Conservation (phyloP, 1,284 basidiomycete genomes). For the Rhodotorula mucilaginosa region DNA sequence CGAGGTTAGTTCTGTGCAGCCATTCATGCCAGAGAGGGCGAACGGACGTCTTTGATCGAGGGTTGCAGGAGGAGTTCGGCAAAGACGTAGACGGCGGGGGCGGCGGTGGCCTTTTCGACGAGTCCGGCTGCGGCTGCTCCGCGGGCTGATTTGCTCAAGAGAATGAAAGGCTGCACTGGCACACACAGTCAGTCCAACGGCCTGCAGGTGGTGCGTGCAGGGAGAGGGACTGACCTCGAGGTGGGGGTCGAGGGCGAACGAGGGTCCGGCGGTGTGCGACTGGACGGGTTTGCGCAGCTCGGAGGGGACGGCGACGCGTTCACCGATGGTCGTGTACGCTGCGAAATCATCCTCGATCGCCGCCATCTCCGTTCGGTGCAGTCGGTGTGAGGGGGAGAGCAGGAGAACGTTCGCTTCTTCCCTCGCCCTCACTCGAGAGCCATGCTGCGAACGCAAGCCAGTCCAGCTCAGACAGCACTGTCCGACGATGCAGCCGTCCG, state of each 20-base stretch:
- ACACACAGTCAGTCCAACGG: neutral
- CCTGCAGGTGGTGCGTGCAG: neutral
- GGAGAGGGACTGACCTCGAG: conserved; percentile 30
- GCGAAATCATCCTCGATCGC: conserved; percentile 28
- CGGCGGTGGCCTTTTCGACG: conserved; percentile 76
- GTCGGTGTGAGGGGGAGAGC: neutral
- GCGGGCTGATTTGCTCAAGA: conserved; percentile 84
- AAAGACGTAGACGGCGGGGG: conserved; percentile 86
- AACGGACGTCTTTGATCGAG: conserved; percentile 73
- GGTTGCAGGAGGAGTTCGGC: conserved; percentile 77
- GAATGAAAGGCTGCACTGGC: conserved; percentile 65
- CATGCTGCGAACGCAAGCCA: neutral
- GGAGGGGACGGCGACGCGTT: conserved; percentile 11
- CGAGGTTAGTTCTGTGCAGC: neutral
- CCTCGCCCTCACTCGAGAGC: neutral
- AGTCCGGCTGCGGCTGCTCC: conserved; percentile 88
- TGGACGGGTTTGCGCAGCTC: conserved; percentile 1
- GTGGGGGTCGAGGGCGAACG: conserved; percentile 26
- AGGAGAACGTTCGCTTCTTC: neutral
- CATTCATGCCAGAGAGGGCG: neutral
- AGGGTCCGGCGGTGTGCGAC: conserved; percentile 13
- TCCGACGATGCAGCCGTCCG: conserved; percentile 58
- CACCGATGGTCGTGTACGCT: conserved; percentile 34
- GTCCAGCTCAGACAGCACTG: neutral
- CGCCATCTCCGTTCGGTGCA: neutral